A percentile compares a stretch with the other conserved stretches of the same genome.
phyloP scores from a whole-genome alignment of 139 green algal species.

The Picochlorum sp. region DNA sequence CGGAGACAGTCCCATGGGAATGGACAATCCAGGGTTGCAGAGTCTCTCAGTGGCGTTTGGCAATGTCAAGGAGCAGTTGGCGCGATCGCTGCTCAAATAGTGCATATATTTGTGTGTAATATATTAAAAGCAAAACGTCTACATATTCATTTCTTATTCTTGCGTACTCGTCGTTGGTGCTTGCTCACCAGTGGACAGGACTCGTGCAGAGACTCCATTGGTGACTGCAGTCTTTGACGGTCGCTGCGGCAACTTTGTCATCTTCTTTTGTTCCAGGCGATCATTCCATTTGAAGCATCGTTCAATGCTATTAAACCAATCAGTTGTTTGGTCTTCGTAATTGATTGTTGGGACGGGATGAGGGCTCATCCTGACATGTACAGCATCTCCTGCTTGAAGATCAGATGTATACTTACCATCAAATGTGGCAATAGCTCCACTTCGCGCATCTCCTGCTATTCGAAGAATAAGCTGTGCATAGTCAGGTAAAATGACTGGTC shows the following conservation, averaged over 20 bases:
- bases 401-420: slow-evolving; percentile 81
- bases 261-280: slow-evolving; percentile 24
- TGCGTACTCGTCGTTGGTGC: not conserved
- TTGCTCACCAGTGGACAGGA: not conserved
- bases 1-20: slow-evolving; percentile 59
- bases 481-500: slow-evolving; percentile 94
- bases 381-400: slow-evolving; percentile 68
- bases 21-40: slow-evolving; percentile 61
- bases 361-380: slow-evolving; percentile 79
- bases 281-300: slow-evolving; percentile 40
- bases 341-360: slow-evolving; percentile 95
- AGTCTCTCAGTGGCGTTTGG: slow-evolving; percentile 80
- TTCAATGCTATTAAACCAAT: slow-evolving; percentile 92
- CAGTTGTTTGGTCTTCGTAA: slow-evolving; percentile 79
- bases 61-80: slow-evolving; percentile 81
- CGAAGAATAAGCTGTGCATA: slow-evolving; percentile 72
- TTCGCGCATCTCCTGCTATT: slow-evolving; percentile 69
- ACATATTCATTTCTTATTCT: slow-evolving; percentile 4
- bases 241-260: not conserved
- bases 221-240: not conserved
- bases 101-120: not conserved
- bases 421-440: slow-evolving; percentile 87
- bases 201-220: slow-evolving; percentile 1
- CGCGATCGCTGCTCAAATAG: slow-evolving; percentile 73
- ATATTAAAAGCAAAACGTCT: not conserved